Evolutionary conservation across 2,329 filamentous ascomycete species (phyloP).

Genomic region (Verticillium isaacii): DNA sequence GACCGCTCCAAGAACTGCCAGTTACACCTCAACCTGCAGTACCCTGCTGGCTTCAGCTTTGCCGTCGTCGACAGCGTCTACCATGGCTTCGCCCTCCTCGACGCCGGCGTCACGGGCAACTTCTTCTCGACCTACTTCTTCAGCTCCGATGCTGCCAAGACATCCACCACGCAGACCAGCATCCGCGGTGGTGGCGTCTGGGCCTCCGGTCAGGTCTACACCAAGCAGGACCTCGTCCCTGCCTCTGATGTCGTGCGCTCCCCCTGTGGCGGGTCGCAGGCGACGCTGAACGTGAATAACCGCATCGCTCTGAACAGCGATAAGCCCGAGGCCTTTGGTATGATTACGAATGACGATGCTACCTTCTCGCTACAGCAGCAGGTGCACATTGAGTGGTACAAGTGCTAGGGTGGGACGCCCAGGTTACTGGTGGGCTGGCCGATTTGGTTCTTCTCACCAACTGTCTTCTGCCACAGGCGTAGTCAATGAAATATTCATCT

Average conservation of each 20-base stretch:
- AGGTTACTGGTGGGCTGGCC: too few relatives aligned
- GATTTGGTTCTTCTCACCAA: too few relatives aligned
- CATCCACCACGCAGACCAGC: constrained; percentile 26
- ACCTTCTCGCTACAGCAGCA: constrained; percentile 40
- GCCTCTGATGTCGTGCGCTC: constrained; percentile 26
- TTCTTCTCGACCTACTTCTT: constrained; percentile 31
- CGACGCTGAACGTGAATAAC: constrained; percentile 39
- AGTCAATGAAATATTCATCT: not conserved
- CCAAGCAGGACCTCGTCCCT: constrained; percentile 27
- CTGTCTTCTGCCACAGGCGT: not conserved
- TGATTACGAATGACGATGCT: constrained; percentile 39
- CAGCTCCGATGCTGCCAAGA: constrained; percentile 23
- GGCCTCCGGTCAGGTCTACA: constrained; percentile 26
- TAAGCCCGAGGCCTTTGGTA: constrained; percentile 29
- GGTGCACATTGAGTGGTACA: constrained; percentile 33
- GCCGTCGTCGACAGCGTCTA: constrained; percentile 28
- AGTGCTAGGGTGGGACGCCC: constrained; percentile 5
- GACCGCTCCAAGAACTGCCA: constrained; percentile 12
- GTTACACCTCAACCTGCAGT: constrained; percentile 8
- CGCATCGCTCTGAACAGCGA: constrained; percentile 34
- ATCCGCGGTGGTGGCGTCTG: constrained; percentile 24
- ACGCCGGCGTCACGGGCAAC: constrained; percentile 24
- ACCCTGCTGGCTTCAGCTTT: constrained; percentile 14
- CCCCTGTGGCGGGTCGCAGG: constrained; percentile 23
- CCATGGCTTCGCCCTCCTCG: constrained; percentile 28